Evolutionary conservation across 306 rosid genomes (phyloP).

Genomic region (Rosa persica): DNA sequence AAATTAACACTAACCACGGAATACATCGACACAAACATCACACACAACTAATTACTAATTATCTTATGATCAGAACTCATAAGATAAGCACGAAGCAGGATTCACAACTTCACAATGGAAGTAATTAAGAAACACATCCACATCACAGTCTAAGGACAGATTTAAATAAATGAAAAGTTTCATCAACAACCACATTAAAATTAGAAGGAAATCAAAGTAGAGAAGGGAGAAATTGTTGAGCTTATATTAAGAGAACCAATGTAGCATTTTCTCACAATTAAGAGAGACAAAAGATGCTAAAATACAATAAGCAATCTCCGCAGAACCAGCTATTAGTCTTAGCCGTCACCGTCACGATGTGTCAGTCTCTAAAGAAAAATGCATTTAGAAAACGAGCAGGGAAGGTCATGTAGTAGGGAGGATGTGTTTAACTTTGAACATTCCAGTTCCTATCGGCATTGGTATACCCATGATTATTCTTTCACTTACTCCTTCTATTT

Average conservation of each 20-base stretch:
- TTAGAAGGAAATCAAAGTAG: too few species aligned
- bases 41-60: too few species aligned
- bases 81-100: background rate
- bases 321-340: background rate
- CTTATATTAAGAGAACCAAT: background rate
- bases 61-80: too few species aligned
- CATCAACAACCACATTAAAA: background rate
- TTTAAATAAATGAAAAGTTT: too few species aligned
- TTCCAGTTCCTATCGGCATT: slow-evolving; percentile 81
- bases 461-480: slow-evolving; percentile 94
- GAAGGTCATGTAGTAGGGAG: background rate
- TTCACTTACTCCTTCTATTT: slow-evolving; percentile 86
- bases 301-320: background rate
- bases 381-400: background rate
- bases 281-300: background rate
- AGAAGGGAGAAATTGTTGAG: background rate
- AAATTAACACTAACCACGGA: too few species aligned
- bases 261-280: background rate
- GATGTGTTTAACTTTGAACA: slow-evolving; percentile 69
- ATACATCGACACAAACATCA: too few species aligned
- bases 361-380: background rate
- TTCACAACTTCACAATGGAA: background rate
- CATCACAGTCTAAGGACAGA: background rate
- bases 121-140: background rate
- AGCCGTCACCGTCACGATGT: background rate